Conservation (phyloP, 371 early-diverging fungal genomes). For the Mucor mucedo region DNA sequence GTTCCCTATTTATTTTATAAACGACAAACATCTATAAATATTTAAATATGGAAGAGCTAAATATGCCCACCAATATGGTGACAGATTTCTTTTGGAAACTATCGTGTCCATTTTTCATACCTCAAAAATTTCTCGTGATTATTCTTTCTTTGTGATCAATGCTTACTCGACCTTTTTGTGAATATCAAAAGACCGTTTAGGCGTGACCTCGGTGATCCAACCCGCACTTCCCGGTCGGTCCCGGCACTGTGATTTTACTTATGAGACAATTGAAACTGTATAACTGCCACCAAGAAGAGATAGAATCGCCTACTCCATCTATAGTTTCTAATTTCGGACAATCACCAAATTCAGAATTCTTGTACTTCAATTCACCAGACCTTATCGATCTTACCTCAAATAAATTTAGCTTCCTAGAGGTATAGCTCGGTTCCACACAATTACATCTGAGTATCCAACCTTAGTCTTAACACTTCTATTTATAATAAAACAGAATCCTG, state of each 20-base stretch:
- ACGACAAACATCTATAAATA: no score
- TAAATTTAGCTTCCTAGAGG: no score
- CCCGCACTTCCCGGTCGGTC: constrained; percentile 6
- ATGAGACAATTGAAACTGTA: neutral
- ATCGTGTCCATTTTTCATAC: no score
- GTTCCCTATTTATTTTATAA: no score
- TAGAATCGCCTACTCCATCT: constrained; percentile 6
- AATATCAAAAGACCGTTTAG: constrained; percentile 10
- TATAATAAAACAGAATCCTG: no score
- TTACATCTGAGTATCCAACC: no score
- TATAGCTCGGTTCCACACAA: no score
- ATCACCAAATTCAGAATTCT: neutral
- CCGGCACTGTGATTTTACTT: constrained; percentile 1
- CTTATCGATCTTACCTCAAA: constrained; percentile 14
- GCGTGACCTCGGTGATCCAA: constrained; percentile 7
- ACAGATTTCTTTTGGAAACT: no score
- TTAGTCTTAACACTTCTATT: no score
- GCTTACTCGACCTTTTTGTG: constrained; percentile 1
- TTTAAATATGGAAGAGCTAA: no score
- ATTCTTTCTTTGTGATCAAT: neutral
- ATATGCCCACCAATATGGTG: no score
- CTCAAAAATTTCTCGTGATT: neutral
- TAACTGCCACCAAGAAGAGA: neutral
- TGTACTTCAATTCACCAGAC: constrained; percentile 20
- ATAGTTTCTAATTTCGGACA: constrained; percentile 8